A percentile compares a stretch with the other conserved stretches of the same genome.
Evolutionary conservation across 2,329 filamentous ascomycete genomes (phyloP).

Genomic region (Diplodia intermedia): DNA sequence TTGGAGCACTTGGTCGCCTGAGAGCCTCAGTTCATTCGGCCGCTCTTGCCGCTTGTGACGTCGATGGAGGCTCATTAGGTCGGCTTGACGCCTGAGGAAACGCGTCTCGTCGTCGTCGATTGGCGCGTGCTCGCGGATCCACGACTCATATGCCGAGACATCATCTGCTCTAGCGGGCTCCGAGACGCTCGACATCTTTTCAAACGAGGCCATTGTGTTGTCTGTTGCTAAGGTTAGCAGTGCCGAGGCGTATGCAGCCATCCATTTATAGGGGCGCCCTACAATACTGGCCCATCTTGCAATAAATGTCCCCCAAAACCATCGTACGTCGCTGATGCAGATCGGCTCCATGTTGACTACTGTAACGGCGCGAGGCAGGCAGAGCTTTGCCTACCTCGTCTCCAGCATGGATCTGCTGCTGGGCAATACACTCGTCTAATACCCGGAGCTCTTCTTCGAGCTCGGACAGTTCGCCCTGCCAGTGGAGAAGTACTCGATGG

Average conservation of each 20-base stretch:
- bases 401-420: slow-evolving; percentile 43
- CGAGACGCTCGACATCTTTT: slow-evolving; percentile 59
- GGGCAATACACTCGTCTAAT: slow-evolving; percentile 67
- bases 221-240: slow-evolving; percentile 49
- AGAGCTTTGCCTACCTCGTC: slow-evolving; percentile 36
- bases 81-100: slow-evolving; percentile 64
- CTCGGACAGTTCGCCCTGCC: slow-evolving; percentile 84
- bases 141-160: slow-evolving; percentile 61
- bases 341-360: slow-evolving; percentile 62
- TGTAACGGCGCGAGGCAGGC: slow-evolving; percentile 67
- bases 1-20: slow-evolving; percentile 23
- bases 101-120: slow-evolving; percentile 66
- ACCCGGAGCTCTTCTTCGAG: slow-evolving; percentile 78
- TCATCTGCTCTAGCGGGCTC: slow-evolving; percentile 60
- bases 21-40: slow-evolving; percentile 8
- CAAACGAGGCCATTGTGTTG: slow-evolving; percentile 66
- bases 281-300: slow-evolving; percentile 74
- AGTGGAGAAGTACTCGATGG: slow-evolving; percentile 79
- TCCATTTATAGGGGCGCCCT: slow-evolving; percentile 35
- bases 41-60: slow-evolving; percentile 29
- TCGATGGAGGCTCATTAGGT: slow-evolving; percentile 56
- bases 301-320: slow-evolving; percentile 67
- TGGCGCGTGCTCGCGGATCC: slow-evolving; percentile 61
- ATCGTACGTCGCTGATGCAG: slow-evolving; percentile 67
- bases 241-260: background rate